Percentiles rank a stretch among this genome's conserved stretches.
These are phyloP conservation scores for Aegle marmelos DNA, from an alignment of 345 rosid genomes.

Conservation along the genomic window DNA sequence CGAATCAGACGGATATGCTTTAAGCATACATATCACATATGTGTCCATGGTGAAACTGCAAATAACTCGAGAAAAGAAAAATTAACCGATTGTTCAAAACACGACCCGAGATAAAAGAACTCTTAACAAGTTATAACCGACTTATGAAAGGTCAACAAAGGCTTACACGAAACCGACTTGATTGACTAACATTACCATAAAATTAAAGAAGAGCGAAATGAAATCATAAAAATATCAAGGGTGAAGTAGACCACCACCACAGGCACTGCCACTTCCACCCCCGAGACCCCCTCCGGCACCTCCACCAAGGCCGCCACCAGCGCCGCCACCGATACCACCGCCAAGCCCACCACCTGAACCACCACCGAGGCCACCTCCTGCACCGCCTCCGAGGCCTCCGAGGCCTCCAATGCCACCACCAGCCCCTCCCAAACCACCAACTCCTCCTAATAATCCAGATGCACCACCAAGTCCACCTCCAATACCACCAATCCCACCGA, in stretches of 20 bases:
- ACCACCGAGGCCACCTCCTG: background rate
- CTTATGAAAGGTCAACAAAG: background rate
- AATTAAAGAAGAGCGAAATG: background rate
- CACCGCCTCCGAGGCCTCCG: constrained; percentile 9
- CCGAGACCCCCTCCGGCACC: background rate
- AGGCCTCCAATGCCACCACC: constrained; percentile 26
- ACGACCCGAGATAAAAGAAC: background rate
- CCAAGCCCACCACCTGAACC: background rate
- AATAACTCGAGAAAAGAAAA: too few species aligned
- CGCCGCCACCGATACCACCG: background rate
- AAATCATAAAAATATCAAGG: background rate
- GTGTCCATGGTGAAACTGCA: too few species aligned
- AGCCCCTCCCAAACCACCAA: constrained; percentile 29
- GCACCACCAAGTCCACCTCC: constrained; percentile 25
- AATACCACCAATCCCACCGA: constrained; percentile 23
- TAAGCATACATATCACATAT: too few species aligned
- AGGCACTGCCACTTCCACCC: constrained; percentile 1
- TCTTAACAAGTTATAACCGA: background rate
- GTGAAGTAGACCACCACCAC: constrained; percentile 4
- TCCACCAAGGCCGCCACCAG: background rate
- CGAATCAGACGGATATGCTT: too few species aligned
- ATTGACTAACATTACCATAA: background rate
- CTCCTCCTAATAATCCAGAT: constrained; percentile 11
- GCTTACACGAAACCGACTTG: background rate
- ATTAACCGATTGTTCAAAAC: background rate